phyloP scores from a whole-genome alignment of 2,329 filamentous ascomycete genomes.

The Ceratocystis colombiana region DNA sequence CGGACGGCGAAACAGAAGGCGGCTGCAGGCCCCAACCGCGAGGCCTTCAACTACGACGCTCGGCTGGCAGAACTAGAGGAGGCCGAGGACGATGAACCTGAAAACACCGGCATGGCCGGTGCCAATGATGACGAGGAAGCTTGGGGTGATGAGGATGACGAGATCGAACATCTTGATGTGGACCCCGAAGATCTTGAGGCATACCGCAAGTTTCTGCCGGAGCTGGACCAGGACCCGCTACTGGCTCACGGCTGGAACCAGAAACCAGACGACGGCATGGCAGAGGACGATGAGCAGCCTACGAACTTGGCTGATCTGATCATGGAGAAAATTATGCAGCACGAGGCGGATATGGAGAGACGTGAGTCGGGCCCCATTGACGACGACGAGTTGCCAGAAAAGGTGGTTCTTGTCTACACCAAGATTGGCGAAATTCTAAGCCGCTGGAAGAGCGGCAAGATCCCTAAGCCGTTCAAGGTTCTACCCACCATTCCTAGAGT shows the following conservation, averaged over 20 bases:
- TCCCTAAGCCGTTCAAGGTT: slow-evolving; percentile 97
- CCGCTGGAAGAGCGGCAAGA: slow-evolving; percentile 34
- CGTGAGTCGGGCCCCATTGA: slow-evolving; percentile 48
- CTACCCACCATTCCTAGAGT: slow-evolving; percentile 66
- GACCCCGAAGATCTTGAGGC: slow-evolving; percentile 81
- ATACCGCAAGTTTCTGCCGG: slow-evolving; percentile 81
- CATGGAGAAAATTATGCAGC: slow-evolving; percentile 82
- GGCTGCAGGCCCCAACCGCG: slow-evolving; percentile 37
- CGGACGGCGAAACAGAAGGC: slow-evolving; percentile 28
- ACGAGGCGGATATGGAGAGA: slow-evolving; percentile 58
- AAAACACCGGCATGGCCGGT: not conserved
- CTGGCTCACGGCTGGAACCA: slow-evolving; percentile 54
- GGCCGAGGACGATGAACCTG: slow-evolving; percentile 38
- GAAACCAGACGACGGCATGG: slow-evolving; percentile 36
- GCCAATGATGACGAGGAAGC: slow-evolving; percentile 45
- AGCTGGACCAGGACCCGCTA: slow-evolving; percentile 61
- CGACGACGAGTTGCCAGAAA: slow-evolving; percentile 74
- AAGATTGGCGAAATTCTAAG: slow-evolving; percentile 41
- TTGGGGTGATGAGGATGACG: slow-evolving; percentile 73
- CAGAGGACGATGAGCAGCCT: slow-evolving; percentile 41
- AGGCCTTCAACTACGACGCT: slow-evolving; percentile 66
- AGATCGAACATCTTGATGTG: slow-evolving; percentile 65
- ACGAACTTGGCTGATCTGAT: slow-evolving; percentile 90
- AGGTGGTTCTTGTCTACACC: slow-evolving; percentile 87
- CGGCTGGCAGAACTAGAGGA: slow-evolving; percentile 52